phyloP scores from a whole-genome alignment of 116 monocot genomes.

The Zostera marina region DNA sequence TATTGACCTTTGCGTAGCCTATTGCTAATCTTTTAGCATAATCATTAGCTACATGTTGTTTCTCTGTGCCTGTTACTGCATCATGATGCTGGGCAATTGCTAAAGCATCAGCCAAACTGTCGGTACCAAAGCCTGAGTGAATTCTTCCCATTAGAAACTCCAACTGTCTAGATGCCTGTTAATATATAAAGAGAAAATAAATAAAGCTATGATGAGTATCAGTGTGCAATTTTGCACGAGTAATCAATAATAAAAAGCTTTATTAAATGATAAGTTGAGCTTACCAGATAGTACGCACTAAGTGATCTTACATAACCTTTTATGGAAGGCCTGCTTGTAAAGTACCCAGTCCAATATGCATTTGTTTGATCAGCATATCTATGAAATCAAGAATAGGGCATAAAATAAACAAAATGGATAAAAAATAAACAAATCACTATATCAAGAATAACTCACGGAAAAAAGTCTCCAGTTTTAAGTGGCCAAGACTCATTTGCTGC shows the following conservation, averaged over 20 bases:
- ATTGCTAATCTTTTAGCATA: constrained; percentile 81
- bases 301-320: constrained; percentile 86
- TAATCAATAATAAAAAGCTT: neutral
- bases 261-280: constrained; percentile 2
- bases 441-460: constrained; percentile 54
- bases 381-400: constrained; percentile 1
- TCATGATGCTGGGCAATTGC: constrained; percentile 97
- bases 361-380: constrained; percentile 94
- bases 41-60: constrained; percentile 95
- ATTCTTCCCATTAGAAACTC: constrained; percentile 76
- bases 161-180: constrained; percentile 81
- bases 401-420: neutral
- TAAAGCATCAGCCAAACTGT: constrained; percentile 79
- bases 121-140: constrained; percentile 35
- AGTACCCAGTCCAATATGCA: constrained; percentile 98
- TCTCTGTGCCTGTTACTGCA: constrained; percentile 94
- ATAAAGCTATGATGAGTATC: neutral
- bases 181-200: neutral
- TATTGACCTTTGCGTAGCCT: constrained; percentile 64
- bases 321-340: constrained; percentile 84
- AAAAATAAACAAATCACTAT: neutral
- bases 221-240: too few species aligned
- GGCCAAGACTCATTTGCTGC: constrained; percentile 75
- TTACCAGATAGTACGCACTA: constrained; percentile 91
- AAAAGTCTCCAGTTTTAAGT: constrained; percentile 87